phyloP scores from a whole-genome alignment of 192 early-diverging fungal species.

The Glomus cerebriforme region DNA sequence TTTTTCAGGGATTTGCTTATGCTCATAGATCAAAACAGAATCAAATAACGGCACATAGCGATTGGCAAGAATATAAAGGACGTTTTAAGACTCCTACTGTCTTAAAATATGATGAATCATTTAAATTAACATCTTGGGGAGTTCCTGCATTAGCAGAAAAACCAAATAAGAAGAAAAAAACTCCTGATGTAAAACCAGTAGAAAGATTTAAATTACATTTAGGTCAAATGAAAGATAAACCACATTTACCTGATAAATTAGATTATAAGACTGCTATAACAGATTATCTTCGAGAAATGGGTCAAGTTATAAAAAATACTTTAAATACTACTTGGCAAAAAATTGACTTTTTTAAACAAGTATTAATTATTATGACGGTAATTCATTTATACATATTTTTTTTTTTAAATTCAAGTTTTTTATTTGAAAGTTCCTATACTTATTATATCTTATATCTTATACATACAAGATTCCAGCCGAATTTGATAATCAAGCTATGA shows the following conservation, averaged over 20 bases:
- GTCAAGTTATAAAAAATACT: not conserved
- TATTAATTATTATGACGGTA: slow-evolving; percentile 3
- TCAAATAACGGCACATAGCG: not conserved
- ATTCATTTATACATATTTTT: not conserved
- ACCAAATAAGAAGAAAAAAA: not conserved
- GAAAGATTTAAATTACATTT: slow-evolving; percentile 16
- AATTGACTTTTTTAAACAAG: not conserved
- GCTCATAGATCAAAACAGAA: not conserved
- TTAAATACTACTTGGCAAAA: not conserved
- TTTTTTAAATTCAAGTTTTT: not conserved
- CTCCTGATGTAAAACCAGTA: not conserved
- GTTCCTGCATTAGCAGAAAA: not conserved
- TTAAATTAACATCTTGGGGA: not conserved
- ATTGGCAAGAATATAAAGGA: not conserved
- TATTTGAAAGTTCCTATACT: not conserved
- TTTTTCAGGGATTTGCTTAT: not conserved
- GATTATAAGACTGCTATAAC: not conserved
- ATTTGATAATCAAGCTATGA: slow-evolving; percentile 39
- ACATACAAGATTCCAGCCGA: slow-evolving; percentile 22
- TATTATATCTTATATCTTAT: slow-evolving; percentile 34
- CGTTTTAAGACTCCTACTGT: not conserved
- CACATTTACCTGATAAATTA: not conserved
- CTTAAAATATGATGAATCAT: slow-evolving; percentile 6
- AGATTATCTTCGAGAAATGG: slow-evolving; percentile 14
- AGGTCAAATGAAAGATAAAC: slow-evolving; percentile 3